These are phyloP conservation scores for Pyrenophora seminiperda DNA, from an alignment of 2,329 filamentous ascomycete species.

Conservation along the genomic window DNA sequence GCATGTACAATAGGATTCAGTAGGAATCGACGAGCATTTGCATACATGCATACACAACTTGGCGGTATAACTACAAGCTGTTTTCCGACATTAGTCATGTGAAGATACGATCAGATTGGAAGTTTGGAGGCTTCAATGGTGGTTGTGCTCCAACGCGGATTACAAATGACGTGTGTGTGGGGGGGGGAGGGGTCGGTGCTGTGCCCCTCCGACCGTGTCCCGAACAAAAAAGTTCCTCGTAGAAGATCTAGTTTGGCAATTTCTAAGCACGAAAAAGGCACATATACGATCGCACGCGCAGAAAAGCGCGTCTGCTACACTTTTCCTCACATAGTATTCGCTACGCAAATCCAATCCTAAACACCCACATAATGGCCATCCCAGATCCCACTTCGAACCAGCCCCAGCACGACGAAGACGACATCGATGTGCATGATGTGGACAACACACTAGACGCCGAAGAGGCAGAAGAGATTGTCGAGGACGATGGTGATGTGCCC, in stretches of 20 bases:
- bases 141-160: slow-evolving; percentile 5
- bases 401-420: slow-evolving; percentile 38
- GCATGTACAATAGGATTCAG: no score
- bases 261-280: slow-evolving; percentile 38
- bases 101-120: no score
- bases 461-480: slow-evolving; percentile 78
- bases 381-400: slow-evolving; percentile 27
- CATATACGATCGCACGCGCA: slow-evolving; percentile 16
- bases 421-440: slow-evolving; percentile 61
- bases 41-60: no score
- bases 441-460: slow-evolving; percentile 76
- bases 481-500: slow-evolving; percentile 69
- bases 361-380: slow-evolving; percentile 27
- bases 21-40: no score
- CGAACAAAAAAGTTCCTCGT: slow-evolving; percentile 42
- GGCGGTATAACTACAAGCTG: no score
- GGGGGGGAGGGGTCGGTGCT: slow-evolving; percentile 33
- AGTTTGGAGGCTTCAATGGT: not conserved
- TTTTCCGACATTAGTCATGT: no score
- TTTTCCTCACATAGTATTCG: not conserved
- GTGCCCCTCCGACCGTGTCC: slow-evolving; percentile 23
- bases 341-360: not conserved
- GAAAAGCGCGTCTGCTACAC: not conserved
- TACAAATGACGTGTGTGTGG: slow-evolving; percentile 40
- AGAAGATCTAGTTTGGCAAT: slow-evolving; percentile 34